phyloP scores from a whole-genome alignment of 352 stramenopile species.

The Phytophthora idaei region DNA sequence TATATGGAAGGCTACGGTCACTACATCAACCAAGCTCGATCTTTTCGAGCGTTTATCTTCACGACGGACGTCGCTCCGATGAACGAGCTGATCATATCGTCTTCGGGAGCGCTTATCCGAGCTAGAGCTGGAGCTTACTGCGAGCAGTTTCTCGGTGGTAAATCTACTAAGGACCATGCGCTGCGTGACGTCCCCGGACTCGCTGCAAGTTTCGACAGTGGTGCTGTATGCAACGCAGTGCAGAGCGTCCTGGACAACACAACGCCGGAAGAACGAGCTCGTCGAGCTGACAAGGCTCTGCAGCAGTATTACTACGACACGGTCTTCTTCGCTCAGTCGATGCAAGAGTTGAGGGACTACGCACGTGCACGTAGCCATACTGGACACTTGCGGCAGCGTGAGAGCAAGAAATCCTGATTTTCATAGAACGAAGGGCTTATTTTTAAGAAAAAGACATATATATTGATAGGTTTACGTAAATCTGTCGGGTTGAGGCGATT shows the following conservation, averaged over 20 bases:
- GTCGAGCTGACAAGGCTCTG: conserved; percentile 34
- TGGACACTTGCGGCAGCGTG: conserved; percentile 17
- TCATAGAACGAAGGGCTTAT: not conserved
- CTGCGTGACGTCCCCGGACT: conserved; percentile 43
- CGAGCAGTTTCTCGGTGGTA: conserved; percentile 44
- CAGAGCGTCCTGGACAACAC: conserved; percentile 37
- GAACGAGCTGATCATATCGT: conserved; percentile 45
- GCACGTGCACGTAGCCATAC: conserved; percentile 28
- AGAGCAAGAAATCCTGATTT: conserved; percentile 1
- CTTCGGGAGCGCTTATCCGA: conserved; percentile 40
- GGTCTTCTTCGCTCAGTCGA: conserved; percentile 60
- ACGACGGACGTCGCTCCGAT: conserved; percentile 58
- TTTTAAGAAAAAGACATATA: no score
- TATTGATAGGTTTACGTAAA: no score
- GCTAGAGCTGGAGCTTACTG: conserved; percentile 8
- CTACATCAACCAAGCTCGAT: conserved; percentile 69
- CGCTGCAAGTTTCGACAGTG: conserved; percentile 36
- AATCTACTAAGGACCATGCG: conserved; percentile 30
- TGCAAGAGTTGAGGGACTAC: conserved; percentile 46
- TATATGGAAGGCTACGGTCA: conserved; percentile 58
- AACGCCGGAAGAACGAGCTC: conserved; percentile 31
- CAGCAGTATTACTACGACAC: conserved; percentile 68
- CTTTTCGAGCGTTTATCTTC: conserved; percentile 44
- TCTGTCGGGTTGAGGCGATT: no score
- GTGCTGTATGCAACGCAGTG: conserved; percentile 45